Conservation (phyloP, 108 stramenopile species). For the Mayamaea pseudoterrestris region DNA sequence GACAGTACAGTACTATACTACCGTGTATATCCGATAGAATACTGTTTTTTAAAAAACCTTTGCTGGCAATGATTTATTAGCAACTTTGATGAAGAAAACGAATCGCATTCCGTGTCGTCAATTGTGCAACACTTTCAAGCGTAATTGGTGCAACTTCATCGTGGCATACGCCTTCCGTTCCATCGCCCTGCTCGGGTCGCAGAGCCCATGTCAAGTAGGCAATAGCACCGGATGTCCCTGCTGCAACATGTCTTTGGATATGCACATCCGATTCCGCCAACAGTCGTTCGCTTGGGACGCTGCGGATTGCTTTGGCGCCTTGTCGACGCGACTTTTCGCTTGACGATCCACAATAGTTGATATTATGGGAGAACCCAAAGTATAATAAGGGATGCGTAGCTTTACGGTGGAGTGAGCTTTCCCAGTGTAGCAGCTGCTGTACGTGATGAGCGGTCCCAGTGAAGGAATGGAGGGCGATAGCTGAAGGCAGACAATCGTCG, state of each 20-base stretch:
- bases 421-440: conserved; percentile 41
- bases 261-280: conserved; percentile 78
- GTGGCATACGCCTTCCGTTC: conserved; percentile 17
- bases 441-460: conserved; percentile 77
- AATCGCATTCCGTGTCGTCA: too few relatives aligned
- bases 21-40: too few relatives aligned
- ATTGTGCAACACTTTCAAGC: too few relatives aligned
- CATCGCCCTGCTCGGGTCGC: conserved; percentile 13
- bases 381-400: conserved; percentile 33
- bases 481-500: conserved; percentile 26
- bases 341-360: conserved; percentile 62
- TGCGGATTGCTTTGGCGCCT: conserved; percentile 41
- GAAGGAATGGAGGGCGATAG: conserved; percentile 76
- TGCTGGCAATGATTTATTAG: too few relatives aligned
- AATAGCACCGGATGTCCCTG: conserved; percentile 61
- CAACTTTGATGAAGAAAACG: too few relatives aligned
- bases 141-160: too few relatives aligned
- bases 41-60: too few relatives aligned
- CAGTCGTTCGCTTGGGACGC: conserved; percentile 53
- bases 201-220: conserved; percentile 47
- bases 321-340: conserved; percentile 47
- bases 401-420: conserved; percentile 6
- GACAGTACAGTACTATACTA: too few relatives aligned
- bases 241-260: conserved; percentile 31
- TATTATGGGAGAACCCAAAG: conserved; percentile 75